Evolutionary conservation across 164 flowering plant genomes (phyloP), one percentile per base, ranked within the genome.

Genomic region (Cinnamomum chago): DNA sequence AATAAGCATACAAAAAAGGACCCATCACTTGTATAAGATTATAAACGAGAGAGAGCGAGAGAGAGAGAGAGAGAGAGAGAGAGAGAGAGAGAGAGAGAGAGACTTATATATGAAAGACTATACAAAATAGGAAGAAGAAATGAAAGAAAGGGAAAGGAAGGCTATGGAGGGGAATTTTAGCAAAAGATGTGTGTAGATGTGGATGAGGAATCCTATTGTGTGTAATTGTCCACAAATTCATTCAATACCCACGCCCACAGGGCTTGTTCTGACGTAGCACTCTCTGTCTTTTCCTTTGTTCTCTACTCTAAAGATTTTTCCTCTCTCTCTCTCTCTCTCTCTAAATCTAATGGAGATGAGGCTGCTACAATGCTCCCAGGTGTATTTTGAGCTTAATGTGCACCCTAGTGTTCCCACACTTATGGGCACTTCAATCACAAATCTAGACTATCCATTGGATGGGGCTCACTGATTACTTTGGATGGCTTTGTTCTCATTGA

Each of bases 261-360:
- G 79, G 78, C 81, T 74, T 60, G 73, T 30, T 72, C 82, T 82
- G 87, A 84, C 83, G 81, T 77, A 55, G 68, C 81, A 73, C 82
- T 81, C 77, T 82, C 85, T 84, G 85, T 84, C 86, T 82, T 84
- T 78, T 82, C 83, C 79, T 82, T 71, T 76, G 81, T 80, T 84
- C 40, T 74, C 78, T 73, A 47, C 70, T 71, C 75, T 35, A 68
- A 65, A 58, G 72, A 58, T 67, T 71, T 60, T 71, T 24, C 51
- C 58, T 74, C 80, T 72, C 79, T 58, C 64, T 55, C 28, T 67
- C 47, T 67, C 28, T 30, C 15, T 64, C 7, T 28, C 18, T 66
- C 17, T 28, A n/a, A n/a, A n/a, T 52, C n/a, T 1, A 40, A 40
- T 40, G 47, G 47, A 40, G 47, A 40, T 40, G 47, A 40, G 9